These are phyloP conservation scores for Mimosa bimucronata DNA, from an alignment of 306 rosid species.

Conservation along the genomic window DNA sequence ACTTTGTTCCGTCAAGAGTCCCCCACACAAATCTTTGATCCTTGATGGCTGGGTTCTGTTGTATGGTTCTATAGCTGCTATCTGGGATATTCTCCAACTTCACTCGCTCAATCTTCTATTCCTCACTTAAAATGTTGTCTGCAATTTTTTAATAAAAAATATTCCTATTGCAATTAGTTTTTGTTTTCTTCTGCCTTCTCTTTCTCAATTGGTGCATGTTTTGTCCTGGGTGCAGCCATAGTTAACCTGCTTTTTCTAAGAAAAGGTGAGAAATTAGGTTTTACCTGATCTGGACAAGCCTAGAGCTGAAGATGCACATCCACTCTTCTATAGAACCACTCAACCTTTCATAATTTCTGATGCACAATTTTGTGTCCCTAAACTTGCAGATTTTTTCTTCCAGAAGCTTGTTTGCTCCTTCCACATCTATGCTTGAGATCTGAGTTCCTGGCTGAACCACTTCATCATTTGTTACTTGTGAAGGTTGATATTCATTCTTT, in stretches of 20 bases:
- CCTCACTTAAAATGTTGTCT: conserved; percentile 11
- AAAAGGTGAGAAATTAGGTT: conserved; percentile 47
- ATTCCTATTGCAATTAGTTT: not conserved
- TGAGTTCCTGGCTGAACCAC: conserved; percentile 62
- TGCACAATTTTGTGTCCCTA: conserved; percentile 62
- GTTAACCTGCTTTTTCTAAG: conserved; percentile 21
- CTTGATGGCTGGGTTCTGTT: conserved; percentile 18
- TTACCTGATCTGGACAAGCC: conserved; percentile 41
- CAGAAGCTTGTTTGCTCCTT: conserved; percentile 67
- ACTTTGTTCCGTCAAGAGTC: not conserved
- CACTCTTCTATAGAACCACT: conserved; percentile 46
- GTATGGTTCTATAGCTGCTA: conserved; percentile 29
- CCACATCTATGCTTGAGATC: conserved; percentile 63
- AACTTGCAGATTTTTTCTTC: conserved; percentile 73
- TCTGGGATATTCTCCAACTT: conserved; percentile 30
- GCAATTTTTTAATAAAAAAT: conserved; percentile 10
- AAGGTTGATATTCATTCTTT: conserved; percentile 50
- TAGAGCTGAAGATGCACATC: conserved; percentile 51
- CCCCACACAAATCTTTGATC: not conserved
- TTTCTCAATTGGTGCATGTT: conserved; percentile 28
- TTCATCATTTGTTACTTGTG: conserved; percentile 57
- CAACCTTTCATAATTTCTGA: conserved; percentile 56
- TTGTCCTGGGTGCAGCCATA: conserved; percentile 18
- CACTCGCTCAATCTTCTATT: conserved; percentile 31
- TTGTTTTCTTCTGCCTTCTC: not conserved